phyloP scores from a whole-genome alignment of 352 stramenopile genomes.

The Phytophthora capsici region DNA sequence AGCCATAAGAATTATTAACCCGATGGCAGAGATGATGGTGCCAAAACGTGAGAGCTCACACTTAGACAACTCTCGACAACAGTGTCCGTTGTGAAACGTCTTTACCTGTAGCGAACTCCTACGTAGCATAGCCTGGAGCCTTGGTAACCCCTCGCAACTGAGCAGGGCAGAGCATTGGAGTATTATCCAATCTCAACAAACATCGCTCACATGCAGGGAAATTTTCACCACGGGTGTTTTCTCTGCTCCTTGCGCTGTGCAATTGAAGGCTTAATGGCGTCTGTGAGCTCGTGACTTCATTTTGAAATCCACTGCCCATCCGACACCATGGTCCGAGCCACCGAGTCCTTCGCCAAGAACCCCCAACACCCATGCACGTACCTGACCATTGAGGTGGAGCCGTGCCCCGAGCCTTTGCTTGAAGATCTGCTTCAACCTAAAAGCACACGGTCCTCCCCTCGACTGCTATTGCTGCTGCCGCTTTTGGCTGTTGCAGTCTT shows the following conservation, averaged over 20 bases:
- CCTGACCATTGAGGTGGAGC: conserved; percentile 26
- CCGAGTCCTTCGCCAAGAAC: conserved; percentile 19
- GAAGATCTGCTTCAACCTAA: neutral
- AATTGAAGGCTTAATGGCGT: conserved; percentile 5
- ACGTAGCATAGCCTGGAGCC: neutral
- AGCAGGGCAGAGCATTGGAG: conserved; percentile 16
- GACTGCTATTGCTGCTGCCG: conserved; percentile 8
- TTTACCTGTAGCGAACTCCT: neutral
- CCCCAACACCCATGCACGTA: conserved; percentile 5
- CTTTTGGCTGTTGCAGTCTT: conserved; percentile 1
- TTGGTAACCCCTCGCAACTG: conserved; percentile 10
- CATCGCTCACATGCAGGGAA: conserved; percentile 5
- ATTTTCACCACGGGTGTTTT: conserved; percentile 19
- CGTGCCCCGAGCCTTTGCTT: conserved; percentile 16
- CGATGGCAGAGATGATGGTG: conserved; percentile 16
- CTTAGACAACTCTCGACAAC: neutral
- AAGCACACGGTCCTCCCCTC: neutral
- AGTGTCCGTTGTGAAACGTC: conserved; percentile 17
- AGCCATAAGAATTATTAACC: neutral
- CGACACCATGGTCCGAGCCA: neutral
- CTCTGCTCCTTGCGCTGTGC: conserved; percentile 16
- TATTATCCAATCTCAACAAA: conserved; percentile 13
- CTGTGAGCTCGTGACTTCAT: conserved; percentile 4
- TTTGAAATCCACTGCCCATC: conserved; percentile 20
- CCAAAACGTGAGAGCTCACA: conserved; percentile 7